These are phyloP conservation scores for Aphanomyces euteiches DNA, from an alignment of 352 stramenopile genomes.

Conservation along the genomic window DNA sequence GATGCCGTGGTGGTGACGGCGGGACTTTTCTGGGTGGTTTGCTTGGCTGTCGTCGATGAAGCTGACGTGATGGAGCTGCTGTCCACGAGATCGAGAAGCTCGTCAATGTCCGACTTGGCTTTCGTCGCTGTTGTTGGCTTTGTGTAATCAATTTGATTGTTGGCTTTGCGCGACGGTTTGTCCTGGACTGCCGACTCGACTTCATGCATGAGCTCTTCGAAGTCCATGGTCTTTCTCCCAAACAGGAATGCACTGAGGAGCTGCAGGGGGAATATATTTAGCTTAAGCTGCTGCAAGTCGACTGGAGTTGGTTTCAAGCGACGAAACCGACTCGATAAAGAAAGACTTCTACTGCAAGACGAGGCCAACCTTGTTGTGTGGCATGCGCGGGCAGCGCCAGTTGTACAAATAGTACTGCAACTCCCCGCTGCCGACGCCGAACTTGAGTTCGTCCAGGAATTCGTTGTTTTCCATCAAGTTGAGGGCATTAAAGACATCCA, in stretches of 20 bases:
- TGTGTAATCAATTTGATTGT: not conserved
- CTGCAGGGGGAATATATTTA: too few relatives aligned
- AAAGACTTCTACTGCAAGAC: slow-evolving; percentile 45
- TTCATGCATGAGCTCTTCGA: slow-evolving; percentile 68
- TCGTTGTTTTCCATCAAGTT: slow-evolving; percentile 66
- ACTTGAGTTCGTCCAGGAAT: slow-evolving; percentile 59
- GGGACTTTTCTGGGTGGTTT: not conserved
- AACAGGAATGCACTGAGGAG: not conserved
- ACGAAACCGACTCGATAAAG: too few relatives aligned
- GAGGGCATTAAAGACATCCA: slow-evolving; percentile 73
- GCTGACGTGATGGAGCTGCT: slow-evolving; percentile 1
- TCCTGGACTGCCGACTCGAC: slow-evolving; percentile 62
- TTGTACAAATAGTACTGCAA: slow-evolving; percentile 80
- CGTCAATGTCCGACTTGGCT: slow-evolving; percentile 59
- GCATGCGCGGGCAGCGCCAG: slow-evolving; percentile 65
- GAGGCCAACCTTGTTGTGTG: slow-evolving; percentile 47
- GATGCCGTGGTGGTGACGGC: not conserved
- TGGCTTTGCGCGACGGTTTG: not conserved
- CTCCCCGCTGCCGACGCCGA: slow-evolving; percentile 53
- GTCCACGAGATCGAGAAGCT: slow-evolving; percentile 57
- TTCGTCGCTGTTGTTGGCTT: slow-evolving; percentile 4
- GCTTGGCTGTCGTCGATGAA: not conserved
- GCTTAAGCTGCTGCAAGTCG: too few relatives aligned
- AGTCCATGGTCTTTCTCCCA: slow-evolving; percentile 46
- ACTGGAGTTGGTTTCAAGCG: too few relatives aligned